Conservation (phyloP, 139 green algal genomes). For the Chlamydomonas applanata region DNA sequence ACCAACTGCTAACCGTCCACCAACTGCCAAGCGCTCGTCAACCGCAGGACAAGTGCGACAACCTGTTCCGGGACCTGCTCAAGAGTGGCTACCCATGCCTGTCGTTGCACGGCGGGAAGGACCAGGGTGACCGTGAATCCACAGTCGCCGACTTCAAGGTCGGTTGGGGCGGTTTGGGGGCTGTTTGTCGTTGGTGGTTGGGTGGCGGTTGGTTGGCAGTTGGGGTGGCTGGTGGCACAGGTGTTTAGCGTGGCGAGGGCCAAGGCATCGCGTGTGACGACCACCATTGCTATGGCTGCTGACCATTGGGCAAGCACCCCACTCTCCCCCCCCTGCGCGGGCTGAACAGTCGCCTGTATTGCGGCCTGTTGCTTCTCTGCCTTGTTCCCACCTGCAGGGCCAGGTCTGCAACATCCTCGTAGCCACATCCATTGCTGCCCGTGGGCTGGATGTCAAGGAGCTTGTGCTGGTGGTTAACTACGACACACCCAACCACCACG, state of each 20-base stretch:
- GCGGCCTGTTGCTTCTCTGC: too few species aligned
- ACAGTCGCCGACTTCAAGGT: constrained; percentile 96
- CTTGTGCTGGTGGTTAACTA: constrained; percentile 95
- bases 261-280: neutral
- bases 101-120: constrained; percentile 95
- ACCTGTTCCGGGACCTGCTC: constrained; percentile 75
- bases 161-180: too few species aligned
- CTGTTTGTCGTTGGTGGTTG: too few species aligned
- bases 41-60: constrained; percentile 93
- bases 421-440: constrained; percentile 86
- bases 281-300: neutral
- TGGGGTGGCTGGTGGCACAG: too few species aligned
- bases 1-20: too few species aligned
- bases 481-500: constrained; percentile 95
- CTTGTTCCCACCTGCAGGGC: constrained; percentile 35
- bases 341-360: too few species aligned
- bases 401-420: constrained; percentile 92
- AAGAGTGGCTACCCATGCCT: constrained; percentile 89
- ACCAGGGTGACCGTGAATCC: constrained; percentile 92
- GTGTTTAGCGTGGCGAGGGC: too few species aligned
- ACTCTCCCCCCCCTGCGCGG: neutral
- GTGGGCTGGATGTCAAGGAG: constrained; percentile 94
- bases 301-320: neutral
- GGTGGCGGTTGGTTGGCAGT: too few species aligned
- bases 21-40: too few species aligned